Conservation (phyloP, 441 rosid species). For the Biscutella laevigata region DNA sequence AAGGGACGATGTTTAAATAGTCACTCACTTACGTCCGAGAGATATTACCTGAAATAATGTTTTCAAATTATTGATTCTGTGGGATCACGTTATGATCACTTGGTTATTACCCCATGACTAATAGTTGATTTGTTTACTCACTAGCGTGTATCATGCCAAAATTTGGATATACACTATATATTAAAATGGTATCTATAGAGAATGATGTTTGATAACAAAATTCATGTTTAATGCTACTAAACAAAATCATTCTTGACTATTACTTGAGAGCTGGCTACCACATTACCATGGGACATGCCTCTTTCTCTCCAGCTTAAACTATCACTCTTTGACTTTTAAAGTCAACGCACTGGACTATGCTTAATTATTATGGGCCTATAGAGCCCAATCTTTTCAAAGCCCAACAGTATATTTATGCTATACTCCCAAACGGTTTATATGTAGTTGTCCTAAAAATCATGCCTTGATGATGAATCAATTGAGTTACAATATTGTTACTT, state of each 20-base stretch:
- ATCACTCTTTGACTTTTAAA: not conserved
- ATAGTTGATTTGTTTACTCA: not conserved
- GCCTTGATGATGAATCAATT: too few species aligned
- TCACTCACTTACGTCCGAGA: not conserved
- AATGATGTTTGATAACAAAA: not conserved
- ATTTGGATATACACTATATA: too few species aligned
- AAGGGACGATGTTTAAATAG: conserved; percentile 6
- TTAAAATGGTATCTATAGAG: too few species aligned
- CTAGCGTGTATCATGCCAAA: conserved; percentile 21
- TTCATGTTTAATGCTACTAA: not conserved
- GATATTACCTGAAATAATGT: not conserved
- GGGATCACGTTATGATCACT: not conserved
- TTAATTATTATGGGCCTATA: not conserved
- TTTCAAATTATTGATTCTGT: not conserved
- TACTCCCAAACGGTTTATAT: too few species aligned
- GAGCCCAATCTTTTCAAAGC: too few species aligned
- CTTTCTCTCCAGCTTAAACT: not conserved
- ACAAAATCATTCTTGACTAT: too few species aligned
- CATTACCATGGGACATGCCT: conserved; percentile 22
- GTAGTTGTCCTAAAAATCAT: too few species aligned
- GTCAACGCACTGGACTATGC: not conserved
- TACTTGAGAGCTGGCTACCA: not conserved
- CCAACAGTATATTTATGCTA: too few species aligned
- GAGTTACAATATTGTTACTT: too few species aligned
- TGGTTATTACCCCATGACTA: not conserved